A percentile compares a stretch with the other conserved stretches of the same genome.
Conservation (phyloP, 257 asterid species). For the Penstemon newberryi region DNA sequence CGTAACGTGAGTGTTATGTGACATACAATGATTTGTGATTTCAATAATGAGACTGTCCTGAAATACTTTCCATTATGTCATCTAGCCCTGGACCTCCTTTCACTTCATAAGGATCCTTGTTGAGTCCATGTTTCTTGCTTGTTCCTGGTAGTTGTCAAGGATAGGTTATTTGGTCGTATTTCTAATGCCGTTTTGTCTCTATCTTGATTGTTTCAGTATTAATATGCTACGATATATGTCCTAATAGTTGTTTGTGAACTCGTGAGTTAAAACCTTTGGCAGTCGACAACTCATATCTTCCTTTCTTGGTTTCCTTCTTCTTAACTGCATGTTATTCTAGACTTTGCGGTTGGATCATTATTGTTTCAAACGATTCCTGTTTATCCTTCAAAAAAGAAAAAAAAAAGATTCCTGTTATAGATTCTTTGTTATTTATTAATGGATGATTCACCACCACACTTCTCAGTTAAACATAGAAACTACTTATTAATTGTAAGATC, state of each 20-base stretch:
- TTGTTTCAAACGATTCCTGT: conserved; percentile 11
- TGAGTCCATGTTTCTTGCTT: conserved; percentile 16
- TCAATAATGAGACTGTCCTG: conserved; percentile 15
- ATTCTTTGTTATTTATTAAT: conserved; percentile 23
- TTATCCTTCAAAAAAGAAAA: background rate
- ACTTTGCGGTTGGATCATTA: conserved; percentile 19
- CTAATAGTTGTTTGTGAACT: conserved; percentile 14
- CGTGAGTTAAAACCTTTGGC: conserved; percentile 3
- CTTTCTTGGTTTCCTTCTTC: conserved; percentile 21
- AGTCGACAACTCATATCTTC: conserved; percentile 6
- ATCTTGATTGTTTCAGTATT: background rate
- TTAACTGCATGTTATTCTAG: conserved; percentile 19
- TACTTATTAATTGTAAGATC: conserved; percentile 16
- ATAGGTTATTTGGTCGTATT: conserved; percentile 13
- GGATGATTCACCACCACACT: conserved; percentile 25
- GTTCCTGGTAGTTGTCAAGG: conserved; percentile 9
- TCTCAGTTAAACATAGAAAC: background rate
- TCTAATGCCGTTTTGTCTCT: conserved; percentile 24
- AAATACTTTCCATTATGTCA: background rate
- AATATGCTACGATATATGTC: background rate
- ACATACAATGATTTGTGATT: conserved; percentile 17
- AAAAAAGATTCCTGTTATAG: conserved; percentile 14
- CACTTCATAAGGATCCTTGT: conserved; percentile 6
- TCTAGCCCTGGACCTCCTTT: conserved; percentile 8
- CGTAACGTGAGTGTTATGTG: conserved; percentile 1